A percentile compares a stretch with the other conserved stretches of the same genome.
Conservation (phyloP, 768 basidiomycete genomes). For the Pleurotus pulmonarius region DNA sequence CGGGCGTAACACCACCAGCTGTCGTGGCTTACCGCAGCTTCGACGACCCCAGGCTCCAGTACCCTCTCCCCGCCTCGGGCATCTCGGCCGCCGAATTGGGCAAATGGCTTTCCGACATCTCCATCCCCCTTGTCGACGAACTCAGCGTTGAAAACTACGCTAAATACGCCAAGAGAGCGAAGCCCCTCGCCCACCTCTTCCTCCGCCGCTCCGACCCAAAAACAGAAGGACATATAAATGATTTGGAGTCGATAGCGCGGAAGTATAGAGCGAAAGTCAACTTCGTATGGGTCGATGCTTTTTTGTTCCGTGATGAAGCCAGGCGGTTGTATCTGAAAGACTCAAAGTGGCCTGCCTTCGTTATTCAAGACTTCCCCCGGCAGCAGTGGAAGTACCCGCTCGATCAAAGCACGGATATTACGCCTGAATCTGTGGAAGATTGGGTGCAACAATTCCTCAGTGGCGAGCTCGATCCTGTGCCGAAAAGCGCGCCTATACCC, state of each 20-base stretch:
- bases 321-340: conserved; percentile 87
- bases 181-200: conserved; percentile 94
- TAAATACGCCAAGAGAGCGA: conserved; percentile 71
- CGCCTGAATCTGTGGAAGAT: conserved; percentile 48
- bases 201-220: conserved; percentile 64
- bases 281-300: conserved; percentile 97
- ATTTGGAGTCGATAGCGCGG: conserved; percentile 71
- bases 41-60: conserved; percentile 75
- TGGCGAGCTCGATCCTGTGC: conserved; percentile 72
- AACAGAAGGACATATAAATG: conserved; percentile 60
- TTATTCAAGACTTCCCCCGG: too few relatives aligned
- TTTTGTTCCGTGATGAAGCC: conserved; percentile 82
- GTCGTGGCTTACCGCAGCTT: conserved; percentile 90
- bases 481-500: conserved; percentile 91
- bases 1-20: conserved; percentile 75
- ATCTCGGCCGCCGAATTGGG: conserved; percentile 60
- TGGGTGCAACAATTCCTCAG: conserved; percentile 64
- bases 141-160: conserved; percentile 93
- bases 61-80: conserved; percentile 59
- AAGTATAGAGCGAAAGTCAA: conserved; percentile 85
- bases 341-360: conserved; percentile 48
- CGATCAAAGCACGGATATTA: conserved; percentile 38
- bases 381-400: too few relatives aligned
- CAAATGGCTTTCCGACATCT: conserved; percentile 77
- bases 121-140: conserved; percentile 87